Percentiles rank a stretch among this genome's conserved stretches.
Conservation (phyloP, 1,284 basidiomycete genomes). For the Ceratobasidium theobromae region DNA sequence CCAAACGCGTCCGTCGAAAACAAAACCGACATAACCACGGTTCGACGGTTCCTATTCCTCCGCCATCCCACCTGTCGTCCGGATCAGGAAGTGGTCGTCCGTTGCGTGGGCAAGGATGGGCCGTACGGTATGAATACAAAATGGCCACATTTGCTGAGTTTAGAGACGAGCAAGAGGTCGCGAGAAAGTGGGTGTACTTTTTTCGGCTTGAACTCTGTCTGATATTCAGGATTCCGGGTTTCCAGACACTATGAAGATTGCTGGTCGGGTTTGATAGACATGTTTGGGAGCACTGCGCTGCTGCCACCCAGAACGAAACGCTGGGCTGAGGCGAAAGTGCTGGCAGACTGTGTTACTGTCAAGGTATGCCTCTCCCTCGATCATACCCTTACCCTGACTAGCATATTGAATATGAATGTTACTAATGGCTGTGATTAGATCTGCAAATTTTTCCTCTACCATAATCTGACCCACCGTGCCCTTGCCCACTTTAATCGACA, state of each 20-base stretch:
- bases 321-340: constrained; percentile 97
- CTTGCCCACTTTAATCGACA: constrained; percentile 82
- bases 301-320: constrained; percentile 91
- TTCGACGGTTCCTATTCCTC: constrained; percentile 51
- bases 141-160: constrained; percentile 96
- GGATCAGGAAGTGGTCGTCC: constrained; percentile 51
- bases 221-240: background rate
- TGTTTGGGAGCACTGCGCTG: constrained; percentile 85
- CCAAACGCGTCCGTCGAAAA: constrained; percentile 87
- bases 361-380: too few relatives aligned
- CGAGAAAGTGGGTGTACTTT: constrained; percentile 75
- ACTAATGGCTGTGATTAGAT: too few relatives aligned
- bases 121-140: constrained; percentile 95
- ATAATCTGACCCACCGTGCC: constrained; percentile 75
- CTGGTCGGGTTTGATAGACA: constrained; percentile 74
- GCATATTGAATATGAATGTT: too few relatives aligned
- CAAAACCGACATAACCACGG: constrained; percentile 66
- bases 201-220: too few relatives aligned
- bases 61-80: constrained; percentile 39
- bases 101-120: constrained; percentile 86
- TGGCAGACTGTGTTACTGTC: constrained; percentile 87
- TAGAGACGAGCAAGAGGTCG: constrained; percentile 84
- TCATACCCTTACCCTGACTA: too few relatives aligned
- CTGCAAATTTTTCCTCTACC: constrained; percentile 85
- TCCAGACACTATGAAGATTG: constrained; percentile 88